phyloP scores from a whole-genome alignment of 768 basidiomycete genomes.

The Pleurotus tuber-regium region DNA sequence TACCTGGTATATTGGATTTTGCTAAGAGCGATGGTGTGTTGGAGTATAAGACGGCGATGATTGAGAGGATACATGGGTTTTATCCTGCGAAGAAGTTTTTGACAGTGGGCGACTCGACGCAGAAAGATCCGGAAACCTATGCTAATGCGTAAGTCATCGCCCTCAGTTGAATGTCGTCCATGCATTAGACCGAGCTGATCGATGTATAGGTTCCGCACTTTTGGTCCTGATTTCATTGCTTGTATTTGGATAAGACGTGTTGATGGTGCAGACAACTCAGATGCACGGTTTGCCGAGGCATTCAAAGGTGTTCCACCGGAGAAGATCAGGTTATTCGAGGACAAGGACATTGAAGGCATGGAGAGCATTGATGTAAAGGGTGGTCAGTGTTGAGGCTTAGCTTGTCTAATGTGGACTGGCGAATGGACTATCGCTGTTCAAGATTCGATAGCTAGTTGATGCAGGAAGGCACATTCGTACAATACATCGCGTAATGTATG shows the following conservation, averaged over 20 bases:
- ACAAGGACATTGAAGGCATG: slow-evolving; percentile 34
- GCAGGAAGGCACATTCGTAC: no score
- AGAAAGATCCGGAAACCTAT: slow-evolving; percentile 45
- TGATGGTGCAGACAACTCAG: slow-evolving; percentile 39
- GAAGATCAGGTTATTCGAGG: slow-evolving; percentile 32
- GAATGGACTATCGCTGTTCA: not conserved
- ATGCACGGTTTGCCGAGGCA: slow-evolving; percentile 32
- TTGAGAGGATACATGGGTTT: slow-evolving; percentile 36
- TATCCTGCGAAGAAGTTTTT: slow-evolving; percentile 43
- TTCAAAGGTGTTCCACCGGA: slow-evolving; percentile 32
- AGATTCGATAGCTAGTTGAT: no score
- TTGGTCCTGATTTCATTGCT: slow-evolving; percentile 30
- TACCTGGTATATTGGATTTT: slow-evolving; percentile 27
- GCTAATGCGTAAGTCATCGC: slow-evolving; percentile 33
- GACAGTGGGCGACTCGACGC: slow-evolving; percentile 41
- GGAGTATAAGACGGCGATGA: slow-evolving; percentile 34
- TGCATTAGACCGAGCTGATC: no score
- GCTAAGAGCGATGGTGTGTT: slow-evolving; percentile 23
- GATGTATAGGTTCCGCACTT: slow-evolving; percentile 35
- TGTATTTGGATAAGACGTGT: slow-evolving; percentile 46
- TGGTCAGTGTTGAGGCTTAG: slow-evolving; percentile 28
- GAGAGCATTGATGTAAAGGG: slow-evolving; percentile 34
- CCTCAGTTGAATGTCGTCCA: no score
- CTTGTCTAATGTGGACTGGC: not conserved
- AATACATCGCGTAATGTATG: no score